These are phyloP conservation scores for Camelina sativa DNA, from an alignment of 345 rosid genomes.

Conservation along the genomic window DNA sequence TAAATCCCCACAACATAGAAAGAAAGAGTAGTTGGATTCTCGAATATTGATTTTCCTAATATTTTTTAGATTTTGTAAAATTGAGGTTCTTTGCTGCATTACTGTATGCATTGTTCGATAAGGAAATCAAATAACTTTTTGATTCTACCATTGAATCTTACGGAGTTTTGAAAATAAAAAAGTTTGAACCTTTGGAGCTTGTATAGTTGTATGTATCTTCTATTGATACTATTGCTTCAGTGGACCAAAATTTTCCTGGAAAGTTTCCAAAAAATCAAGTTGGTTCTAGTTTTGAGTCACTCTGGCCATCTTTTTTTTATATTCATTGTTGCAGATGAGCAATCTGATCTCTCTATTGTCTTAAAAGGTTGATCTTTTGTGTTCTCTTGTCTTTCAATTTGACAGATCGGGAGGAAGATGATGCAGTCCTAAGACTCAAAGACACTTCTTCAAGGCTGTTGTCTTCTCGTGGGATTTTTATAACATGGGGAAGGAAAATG, in stretches of 20 bases:
- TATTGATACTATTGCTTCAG: constrained; percentile 30
- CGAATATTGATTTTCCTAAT: constrained; percentile 27
- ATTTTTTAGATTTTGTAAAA: constrained; percentile 11
- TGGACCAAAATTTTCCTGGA: constrained; percentile 16
- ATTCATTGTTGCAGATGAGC: constrained; percentile 23
- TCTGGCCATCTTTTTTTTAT: background rate
- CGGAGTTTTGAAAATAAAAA: constrained; percentile 17
- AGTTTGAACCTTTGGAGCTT: constrained; percentile 32
- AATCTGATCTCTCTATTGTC: constrained; percentile 21
- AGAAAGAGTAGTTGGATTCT: constrained; percentile 28
- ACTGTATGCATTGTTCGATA: constrained; percentile 20
- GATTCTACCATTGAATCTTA: constrained; percentile 34
- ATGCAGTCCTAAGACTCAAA: constrained; percentile 30
- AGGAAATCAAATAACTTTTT: constrained; percentile 41
- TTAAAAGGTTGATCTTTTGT: constrained; percentile 9
- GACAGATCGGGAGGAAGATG: constrained; percentile 42
- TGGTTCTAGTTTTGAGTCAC: constrained; percentile 14
- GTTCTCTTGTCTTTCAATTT: constrained; percentile 17
- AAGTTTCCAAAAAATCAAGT: constrained; percentile 28
- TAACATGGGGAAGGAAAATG: constrained; percentile 66
- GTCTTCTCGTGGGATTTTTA: constrained; percentile 48
- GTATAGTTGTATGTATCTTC: constrained; percentile 31
- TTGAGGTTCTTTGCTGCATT: constrained; percentile 22
- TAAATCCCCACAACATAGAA: constrained; percentile 14
- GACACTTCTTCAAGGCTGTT: constrained; percentile 44